A percentile compares a stretch with the other conserved stretches of the same genome.
Conservation (phyloP, 495 filamentous ascomycete species). For the Bacidia rubella region DNA sequence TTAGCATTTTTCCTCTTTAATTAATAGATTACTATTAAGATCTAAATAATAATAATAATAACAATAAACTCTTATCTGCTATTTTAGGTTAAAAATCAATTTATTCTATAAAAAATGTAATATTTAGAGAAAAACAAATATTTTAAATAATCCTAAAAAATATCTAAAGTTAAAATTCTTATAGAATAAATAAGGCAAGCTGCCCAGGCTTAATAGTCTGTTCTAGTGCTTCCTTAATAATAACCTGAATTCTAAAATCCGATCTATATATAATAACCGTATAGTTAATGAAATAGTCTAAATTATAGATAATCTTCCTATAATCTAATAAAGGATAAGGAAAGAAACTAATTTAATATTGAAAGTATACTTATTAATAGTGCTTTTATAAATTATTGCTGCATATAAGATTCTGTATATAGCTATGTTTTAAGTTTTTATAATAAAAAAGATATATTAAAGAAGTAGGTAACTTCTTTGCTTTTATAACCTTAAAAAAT, state of each 20-base stretch:
- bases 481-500: too few species aligned
- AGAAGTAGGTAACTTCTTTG: too few species aligned
- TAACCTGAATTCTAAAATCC: neutral
- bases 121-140: neutral
- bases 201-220: neutral
- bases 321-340: neutral
- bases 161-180: neutral
- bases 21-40: too few species aligned
- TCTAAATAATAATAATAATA: too few species aligned
- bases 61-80: too few species aligned
- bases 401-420: neutral
- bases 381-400: too few species aligned
- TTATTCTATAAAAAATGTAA: too few species aligned
- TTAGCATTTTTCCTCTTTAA: too few species aligned
- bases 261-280: neutral
- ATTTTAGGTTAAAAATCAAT: too few species aligned
- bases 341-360: neutral
- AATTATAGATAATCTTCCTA: neutral
- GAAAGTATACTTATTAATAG: neutral
- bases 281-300: neutral
- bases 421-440: neutral
- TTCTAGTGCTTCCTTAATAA: neutral
- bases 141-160: neutral
- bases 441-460: too few species aligned
- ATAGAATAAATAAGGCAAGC: neutral